These are phyloP conservation scores for Penicillium sclerotigenum DNA, from an alignment of 2,329 filamentous ascomycete species.

Conservation along the genomic window DNA sequence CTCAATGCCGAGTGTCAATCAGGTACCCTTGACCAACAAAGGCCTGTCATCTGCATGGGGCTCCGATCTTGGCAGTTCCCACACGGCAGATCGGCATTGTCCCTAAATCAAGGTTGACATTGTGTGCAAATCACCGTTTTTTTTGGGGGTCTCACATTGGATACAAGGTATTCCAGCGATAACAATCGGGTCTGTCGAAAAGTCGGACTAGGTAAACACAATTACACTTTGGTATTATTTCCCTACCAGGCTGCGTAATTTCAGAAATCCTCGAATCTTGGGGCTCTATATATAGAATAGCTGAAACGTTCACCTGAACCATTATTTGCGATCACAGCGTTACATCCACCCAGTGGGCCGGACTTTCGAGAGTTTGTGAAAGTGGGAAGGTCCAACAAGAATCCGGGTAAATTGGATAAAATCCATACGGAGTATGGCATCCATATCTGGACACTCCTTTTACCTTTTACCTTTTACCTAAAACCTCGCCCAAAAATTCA, in stretches of 20 bases:
- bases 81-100: conserved; percentile 41
- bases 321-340: neutral
- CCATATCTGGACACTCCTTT: neutral
- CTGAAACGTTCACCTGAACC: conserved; percentile 11
- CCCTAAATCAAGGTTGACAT: conserved; percentile 23
- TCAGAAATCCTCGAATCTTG: neutral
- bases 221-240: neutral
- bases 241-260: neutral
- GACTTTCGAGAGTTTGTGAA: neutral
- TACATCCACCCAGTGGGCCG: neutral
- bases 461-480: neutral
- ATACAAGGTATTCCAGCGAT: neutral
- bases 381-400: neutral
- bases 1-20: conserved; percentile 15
- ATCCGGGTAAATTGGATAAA: neutral
- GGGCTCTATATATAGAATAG: conserved; percentile 13
- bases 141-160: neutral
- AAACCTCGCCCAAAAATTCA: neutral
- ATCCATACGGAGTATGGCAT: neutral
- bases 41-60: conserved; percentile 36
- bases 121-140: conserved; percentile 19
- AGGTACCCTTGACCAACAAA: conserved; percentile 17
- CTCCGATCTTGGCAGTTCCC: conserved; percentile 34
- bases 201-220: neutral
- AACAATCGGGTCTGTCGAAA: neutral